phyloP scores from a whole-genome alignment of 805 yeast genomes.

The Wickerhamomyces xylosicus region DNA sequence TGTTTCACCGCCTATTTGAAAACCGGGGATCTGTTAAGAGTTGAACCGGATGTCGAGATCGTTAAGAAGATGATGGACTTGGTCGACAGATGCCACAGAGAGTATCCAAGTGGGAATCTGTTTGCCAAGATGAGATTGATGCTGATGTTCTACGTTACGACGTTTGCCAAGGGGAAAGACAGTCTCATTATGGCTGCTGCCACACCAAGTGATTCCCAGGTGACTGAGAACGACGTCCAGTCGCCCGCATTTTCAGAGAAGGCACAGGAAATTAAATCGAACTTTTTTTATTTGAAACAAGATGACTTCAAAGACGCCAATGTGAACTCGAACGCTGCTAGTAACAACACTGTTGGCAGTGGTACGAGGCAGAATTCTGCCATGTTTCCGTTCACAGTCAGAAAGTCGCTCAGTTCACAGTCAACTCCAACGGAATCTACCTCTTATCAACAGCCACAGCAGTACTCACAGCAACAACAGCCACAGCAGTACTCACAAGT shows the following conservation, averaged over 20 bases:
- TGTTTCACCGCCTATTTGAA: constrained; percentile 18
- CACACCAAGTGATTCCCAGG: background rate
- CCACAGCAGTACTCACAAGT: too few relatives aligned
- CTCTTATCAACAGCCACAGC: too few relatives aligned
- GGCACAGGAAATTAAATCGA: too few relatives aligned
- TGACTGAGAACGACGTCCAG: too few relatives aligned
- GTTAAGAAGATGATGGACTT: constrained; percentile 10
- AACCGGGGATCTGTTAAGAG: constrained; percentile 12
- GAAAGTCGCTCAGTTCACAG: too few relatives aligned
- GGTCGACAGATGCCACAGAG: constrained; percentile 8
- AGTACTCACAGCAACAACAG: too few relatives aligned
- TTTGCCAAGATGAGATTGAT: constrained; percentile 14
- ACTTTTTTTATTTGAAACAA: background rate
- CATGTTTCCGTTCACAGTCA: too few relatives aligned
- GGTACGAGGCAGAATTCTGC: too few relatives aligned
- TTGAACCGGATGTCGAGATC: constrained; percentile 10
- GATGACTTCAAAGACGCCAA: background rate
- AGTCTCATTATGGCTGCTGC: constrained; percentile 5
- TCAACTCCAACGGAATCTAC: too few relatives aligned
- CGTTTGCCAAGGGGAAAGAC: constrained; percentile 18
- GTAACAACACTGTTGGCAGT: background rate
- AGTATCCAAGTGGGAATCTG: constrained; percentile 13
- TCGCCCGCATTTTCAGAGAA: too few relatives aligned
- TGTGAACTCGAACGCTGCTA: background rate
- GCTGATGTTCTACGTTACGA: constrained; percentile 18